Percentiles rank a stretch among this genome's conserved stretches.
phyloP scores from a whole-genome alignment of 2,329 filamentous ascomycete genomes.

The Fusarium sambucinum region DNA sequence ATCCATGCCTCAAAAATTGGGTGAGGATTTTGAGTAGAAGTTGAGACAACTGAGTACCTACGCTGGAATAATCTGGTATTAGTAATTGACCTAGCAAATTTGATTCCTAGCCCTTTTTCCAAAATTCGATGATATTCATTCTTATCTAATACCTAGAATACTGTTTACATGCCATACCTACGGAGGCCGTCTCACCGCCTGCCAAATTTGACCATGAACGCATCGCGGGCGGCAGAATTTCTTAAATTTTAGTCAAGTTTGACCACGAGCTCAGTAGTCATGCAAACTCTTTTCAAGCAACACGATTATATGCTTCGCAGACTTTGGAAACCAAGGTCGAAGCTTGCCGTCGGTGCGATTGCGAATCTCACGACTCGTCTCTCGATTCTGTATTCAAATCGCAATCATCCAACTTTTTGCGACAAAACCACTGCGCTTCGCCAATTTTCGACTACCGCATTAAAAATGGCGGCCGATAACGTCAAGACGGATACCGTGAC shows the following conservation, averaged over 20 bases:
- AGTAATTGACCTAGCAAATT: background rate
- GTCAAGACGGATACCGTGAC: constrained; percentile 45
- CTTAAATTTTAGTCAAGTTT: constrained; percentile 31
- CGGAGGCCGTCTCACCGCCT: constrained; percentile 13
- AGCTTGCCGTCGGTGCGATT: constrained; percentile 28
- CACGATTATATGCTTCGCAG: constrained; percentile 38
- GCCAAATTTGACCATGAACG: background rate
- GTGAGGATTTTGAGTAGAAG: too few species aligned
- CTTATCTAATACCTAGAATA: too few species aligned
- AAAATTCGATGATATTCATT: background rate
- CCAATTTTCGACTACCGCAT: constrained; percentile 37
- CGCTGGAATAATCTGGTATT: background rate
- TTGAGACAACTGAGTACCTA: too few species aligned
- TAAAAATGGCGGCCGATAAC: constrained; percentile 40
- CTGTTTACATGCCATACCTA: background rate
- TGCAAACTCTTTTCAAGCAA: constrained; percentile 35
- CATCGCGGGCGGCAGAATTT: constrained; percentile 27
- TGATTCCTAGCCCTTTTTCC: too few species aligned
- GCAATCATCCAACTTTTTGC: constrained; percentile 7
- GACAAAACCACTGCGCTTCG: constrained; percentile 17
- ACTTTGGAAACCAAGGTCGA: constrained; percentile 32
- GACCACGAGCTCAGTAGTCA: constrained; percentile 15
- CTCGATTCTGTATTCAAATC: background rate
- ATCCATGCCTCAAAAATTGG: background rate
- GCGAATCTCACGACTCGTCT: constrained; percentile 6